Conservation (phyloP, 208 protist genomes). For the Leishmania amazonensis region DNA sequence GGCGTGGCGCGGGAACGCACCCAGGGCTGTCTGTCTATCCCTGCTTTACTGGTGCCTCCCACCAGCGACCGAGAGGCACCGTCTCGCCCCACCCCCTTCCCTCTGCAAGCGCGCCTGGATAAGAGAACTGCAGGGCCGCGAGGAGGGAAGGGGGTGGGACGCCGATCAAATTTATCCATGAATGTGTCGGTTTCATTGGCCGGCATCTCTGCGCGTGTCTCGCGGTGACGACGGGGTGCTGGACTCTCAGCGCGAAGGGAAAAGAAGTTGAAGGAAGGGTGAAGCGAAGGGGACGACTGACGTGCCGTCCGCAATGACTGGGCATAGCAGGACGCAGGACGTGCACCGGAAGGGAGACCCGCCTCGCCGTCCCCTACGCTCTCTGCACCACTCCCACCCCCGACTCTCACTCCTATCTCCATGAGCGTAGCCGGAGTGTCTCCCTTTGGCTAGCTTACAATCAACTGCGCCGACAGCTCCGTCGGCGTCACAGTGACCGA, state of each 20-base stretch:
- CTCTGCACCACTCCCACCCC: not conserved
- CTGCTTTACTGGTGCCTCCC: not conserved
- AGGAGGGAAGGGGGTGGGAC: not conserved
- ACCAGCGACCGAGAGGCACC: not conserved
- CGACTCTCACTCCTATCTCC: not conserved
- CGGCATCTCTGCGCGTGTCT: too few species aligned
- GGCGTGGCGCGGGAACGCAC: not conserved
- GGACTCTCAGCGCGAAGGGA: not conserved
- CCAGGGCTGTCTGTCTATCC: not conserved
- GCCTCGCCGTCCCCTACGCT: not conserved
- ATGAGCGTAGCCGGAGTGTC: not conserved
- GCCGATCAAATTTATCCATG: not conserved
- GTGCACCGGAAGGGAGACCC: not conserved
- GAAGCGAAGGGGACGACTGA: not conserved
- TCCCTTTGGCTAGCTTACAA: constrained; percentile 32
- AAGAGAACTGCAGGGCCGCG: not conserved
- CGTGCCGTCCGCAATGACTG: not conserved
- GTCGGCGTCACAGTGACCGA: constrained; percentile 45
- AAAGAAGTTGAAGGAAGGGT: not conserved
- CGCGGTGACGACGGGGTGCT: not conserved
- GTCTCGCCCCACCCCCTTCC: not conserved
- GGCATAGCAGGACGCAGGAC: not conserved
- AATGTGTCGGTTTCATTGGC: not conserved
- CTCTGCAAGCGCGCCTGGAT: not conserved
- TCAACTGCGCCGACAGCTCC: constrained; percentile 31